Percentiles rank a stretch among this genome's conserved stretches.
phyloP scores from a whole-genome alignment of 768 basidiomycete genomes.

The Mycena filopes region DNA sequence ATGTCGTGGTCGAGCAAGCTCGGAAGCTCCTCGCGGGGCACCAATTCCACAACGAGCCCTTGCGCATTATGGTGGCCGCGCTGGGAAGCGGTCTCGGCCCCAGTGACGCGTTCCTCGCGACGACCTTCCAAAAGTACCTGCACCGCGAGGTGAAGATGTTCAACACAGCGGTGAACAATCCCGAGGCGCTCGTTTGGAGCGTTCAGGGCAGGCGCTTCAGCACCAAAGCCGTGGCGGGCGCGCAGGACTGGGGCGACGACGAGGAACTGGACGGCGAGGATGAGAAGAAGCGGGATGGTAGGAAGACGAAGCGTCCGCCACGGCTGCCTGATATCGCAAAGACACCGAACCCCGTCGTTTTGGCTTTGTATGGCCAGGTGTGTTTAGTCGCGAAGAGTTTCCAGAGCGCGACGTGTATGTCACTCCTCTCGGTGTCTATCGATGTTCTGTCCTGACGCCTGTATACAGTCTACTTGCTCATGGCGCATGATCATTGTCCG shows the following conservation, averaged over 20 bases:
- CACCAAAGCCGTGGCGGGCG: constrained; percentile 48
- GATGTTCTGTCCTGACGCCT: neutral
- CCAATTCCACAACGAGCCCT: constrained; percentile 90
- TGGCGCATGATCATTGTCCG: constrained; percentile 87
- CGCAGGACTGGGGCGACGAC: constrained; percentile 46
- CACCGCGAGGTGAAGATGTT: constrained; percentile 81
- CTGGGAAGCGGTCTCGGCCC: constrained; percentile 77
- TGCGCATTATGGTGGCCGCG: constrained; percentile 78
- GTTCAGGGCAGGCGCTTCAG: constrained; percentile 59
- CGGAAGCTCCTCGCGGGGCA: constrained; percentile 79
- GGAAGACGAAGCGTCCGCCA: constrained; percentile 10
- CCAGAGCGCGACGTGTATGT: constrained; percentile 91
- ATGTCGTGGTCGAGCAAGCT: constrained; percentile 75
- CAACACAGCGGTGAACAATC: constrained; percentile 72
- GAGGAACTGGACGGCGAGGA: constrained; percentile 51
- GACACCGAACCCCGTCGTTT: constrained; percentile 75
- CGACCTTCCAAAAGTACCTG: constrained; percentile 85
- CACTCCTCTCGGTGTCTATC: constrained; percentile 21
- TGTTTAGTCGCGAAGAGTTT: constrained; percentile 88
- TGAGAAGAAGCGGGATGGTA: constrained; percentile 34
- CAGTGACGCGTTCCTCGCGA: constrained; percentile 80
- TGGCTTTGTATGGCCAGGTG: constrained; percentile 84
- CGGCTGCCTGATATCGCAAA: constrained; percentile 60
- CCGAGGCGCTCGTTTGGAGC: constrained; percentile 73
- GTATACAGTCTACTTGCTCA: constrained; percentile 82